These are phyloP conservation scores for Suhomyces xylopsoci DNA, from an alignment of 805 yeast species.

Conservation along the genomic window DNA sequence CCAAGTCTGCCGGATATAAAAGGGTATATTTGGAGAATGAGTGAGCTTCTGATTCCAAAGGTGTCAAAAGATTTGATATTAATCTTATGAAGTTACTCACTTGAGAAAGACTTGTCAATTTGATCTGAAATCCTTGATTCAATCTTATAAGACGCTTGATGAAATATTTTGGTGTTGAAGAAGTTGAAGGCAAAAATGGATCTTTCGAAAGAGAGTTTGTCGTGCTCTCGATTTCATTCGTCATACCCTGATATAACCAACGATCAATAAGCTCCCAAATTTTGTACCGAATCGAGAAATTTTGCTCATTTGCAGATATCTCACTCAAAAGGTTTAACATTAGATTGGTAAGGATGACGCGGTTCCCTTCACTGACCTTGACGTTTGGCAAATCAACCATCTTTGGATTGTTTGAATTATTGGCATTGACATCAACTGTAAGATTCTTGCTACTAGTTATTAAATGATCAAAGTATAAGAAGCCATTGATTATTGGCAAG, in stretches of 20 bases:
- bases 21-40: slow-evolving; percentile 35
- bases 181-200: slow-evolving; percentile 6
- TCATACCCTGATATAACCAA: slow-evolving; percentile 53
- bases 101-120: slow-evolving; percentile 49
- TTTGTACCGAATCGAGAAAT: slow-evolving; percentile 34
- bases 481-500: slow-evolving; percentile 30
- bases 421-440: slow-evolving; percentile 10
- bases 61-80: slow-evolving; percentile 41
- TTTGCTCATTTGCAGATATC: slow-evolving; percentile 46
- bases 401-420: slow-evolving; percentile 11
- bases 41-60: slow-evolving; percentile 18
- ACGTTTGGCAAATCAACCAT: slow-evolving; percentile 20
- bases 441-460: slow-evolving; percentile 17
- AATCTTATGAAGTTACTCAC: slow-evolving; percentile 66
- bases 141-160: slow-evolving; percentile 15
- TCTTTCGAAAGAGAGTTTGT: slow-evolving; percentile 2
- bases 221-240: background rate
- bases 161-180: slow-evolving; percentile 15
- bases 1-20: slow-evolving; percentile 63
- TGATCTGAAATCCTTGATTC: slow-evolving; percentile 27
- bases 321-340: slow-evolving; percentile 48
- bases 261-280: slow-evolving; percentile 71
- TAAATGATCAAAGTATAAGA: slow-evolving; percentile 40
- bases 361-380: slow-evolving; percentile 32
- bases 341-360: slow-evolving; percentile 33